Evolutionary conservation across 108 stramenopile species (phyloP), one percentile per base, ranked within the genome.

Genomic region (Stephanodiscus triporus): DNA sequence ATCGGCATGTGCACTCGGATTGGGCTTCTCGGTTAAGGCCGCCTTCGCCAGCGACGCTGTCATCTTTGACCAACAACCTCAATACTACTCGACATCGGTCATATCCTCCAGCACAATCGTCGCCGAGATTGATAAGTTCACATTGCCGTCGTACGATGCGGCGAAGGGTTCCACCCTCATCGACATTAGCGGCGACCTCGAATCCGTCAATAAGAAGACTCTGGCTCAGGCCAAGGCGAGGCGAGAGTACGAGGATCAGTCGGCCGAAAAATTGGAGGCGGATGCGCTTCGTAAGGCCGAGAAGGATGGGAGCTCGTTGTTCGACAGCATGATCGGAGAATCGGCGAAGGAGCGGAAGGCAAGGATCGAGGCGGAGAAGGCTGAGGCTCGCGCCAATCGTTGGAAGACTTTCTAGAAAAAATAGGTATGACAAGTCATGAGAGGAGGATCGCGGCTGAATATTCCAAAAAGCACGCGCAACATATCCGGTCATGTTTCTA

Each of bases 381-480:
- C 67, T 0, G 80, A 81, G 50, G 19, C 53, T 37, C 45, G 80
- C 26, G 80, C 80, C n/a, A 81, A 81, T 54, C 73, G 80, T 0
- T 81, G 73, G 73, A 81, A 81, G 19, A 81, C 80, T n/a, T 81
- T 81, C 70, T 81, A 70, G 57, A 30, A 14, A 16, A 22, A 29
- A 23, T 1, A 40, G 9, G 9, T 11, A 40, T 40, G 40, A 40
- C 1, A 9, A 40, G 40, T 36, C 36, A 36, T 6, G 36, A 6
- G 40, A 11, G 40, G 40, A 40, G 40, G 40, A 9, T 40, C 10
- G 11, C 9, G 40, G 40, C 40, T 9, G 8, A 0, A 40, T 11
- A 1, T 40, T 40, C 11, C 40, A 40, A 40, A 11, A 40, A 40
- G 11, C 40, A 9, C 40, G 9, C 40, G 40, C 40, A 9, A 9